Base-by-base conservation (phyloP, 805 yeast genomes). In the Lachancea kluyveri region DNA sequence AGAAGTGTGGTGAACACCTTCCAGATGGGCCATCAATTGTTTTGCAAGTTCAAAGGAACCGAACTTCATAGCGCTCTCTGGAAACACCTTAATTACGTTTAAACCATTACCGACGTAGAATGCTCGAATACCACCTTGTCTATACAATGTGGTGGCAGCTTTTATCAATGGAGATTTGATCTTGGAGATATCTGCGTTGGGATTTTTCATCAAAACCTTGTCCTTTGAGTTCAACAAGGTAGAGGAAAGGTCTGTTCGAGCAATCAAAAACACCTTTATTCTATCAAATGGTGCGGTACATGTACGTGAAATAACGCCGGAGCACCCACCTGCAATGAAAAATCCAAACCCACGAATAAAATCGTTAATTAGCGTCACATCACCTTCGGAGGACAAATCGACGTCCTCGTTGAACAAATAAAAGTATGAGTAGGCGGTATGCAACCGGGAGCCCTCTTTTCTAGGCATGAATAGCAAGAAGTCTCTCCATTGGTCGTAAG, bases 281-380 rank as follows among this genome's bases (percentile, higher is more conserved):
- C 98, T 72, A 57, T 92, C 98, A 42, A 92, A 84, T 8, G 98
- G 98, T 0, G 97, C 98, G 0, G 98, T 92, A 47, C 92, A 81
- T 0, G 97, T 87, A 60, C 98, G 76, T 9, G 96, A 86, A 4
- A 92, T 81, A 2, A 90, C 98, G 2, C 98, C 98, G 2, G 96
- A 83, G 13, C 88, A 57, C 0, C 98, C 98, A 23, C 98, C 98
- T 2, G 96, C 95, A 20, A 88, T 60, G 51, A 92, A 92, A 58
- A 76, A 92, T 1, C 96, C 96, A 40, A 86, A 70, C 19, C 96
- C 95, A 51, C 81, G 77, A 30, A 83, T 60, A 32, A 83, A 70
- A 41, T 85, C 94, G 52, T 76, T 77, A 25, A 80, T 78, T 21
- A 90, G 68, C 0, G 94, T 79, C 40, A 88, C 86, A 59, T 90